Evolutionary conservation across 2,329 filamentous ascomycete genomes (phyloP), one percentile per base, ranked within the genome.

Genomic region (Aureobasidium namibiae): DNA sequence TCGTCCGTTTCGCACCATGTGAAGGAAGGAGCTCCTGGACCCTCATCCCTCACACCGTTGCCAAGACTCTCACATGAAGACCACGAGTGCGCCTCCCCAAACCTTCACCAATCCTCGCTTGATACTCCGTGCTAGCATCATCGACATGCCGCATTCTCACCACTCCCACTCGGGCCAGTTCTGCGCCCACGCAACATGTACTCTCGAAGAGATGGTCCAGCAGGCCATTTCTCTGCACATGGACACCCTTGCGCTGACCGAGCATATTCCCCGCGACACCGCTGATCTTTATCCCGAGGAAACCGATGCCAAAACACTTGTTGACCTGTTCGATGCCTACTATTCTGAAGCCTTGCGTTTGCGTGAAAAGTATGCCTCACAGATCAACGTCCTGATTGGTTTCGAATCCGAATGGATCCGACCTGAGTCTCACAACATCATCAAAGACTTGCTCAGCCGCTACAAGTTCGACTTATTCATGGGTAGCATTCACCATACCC

Each of bases 131-230:
- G 14, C 31, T 44, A 34, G 18, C 54, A 13, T 53, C 23, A 97
- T 97, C 23, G 52, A 24, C 56, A 56, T 97, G 94, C 92, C 92
- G 1, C 96, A 95, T 76, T 95, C 94, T 4, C 95, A 97, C 79
- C 94, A 99, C 75, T 95, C 90, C 69, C 94, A 99, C 76, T 97
- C 94, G 38, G 94, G 94, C 63, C 90, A 99, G 72, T 99, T 99
- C 78, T 99, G 94, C 77, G 86, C 86, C 10, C 94, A 99, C 77
- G 94, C 94, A 53, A 85, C 87, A 70, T 85, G 95, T 71, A 81
- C 84, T 21, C 82, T 99, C 10, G 92, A 97, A 72, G 86, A 90
- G 64, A 83, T 97, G 50, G 78, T 97, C 66, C 82, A 86, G 68
- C 82, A 85, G 13, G 92, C 92, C 64, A 90, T 97, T 65, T 74